phyloP scores from a whole-genome alignment of 352 stramenopile genomes.

The Phytophthora cajani region DNA sequence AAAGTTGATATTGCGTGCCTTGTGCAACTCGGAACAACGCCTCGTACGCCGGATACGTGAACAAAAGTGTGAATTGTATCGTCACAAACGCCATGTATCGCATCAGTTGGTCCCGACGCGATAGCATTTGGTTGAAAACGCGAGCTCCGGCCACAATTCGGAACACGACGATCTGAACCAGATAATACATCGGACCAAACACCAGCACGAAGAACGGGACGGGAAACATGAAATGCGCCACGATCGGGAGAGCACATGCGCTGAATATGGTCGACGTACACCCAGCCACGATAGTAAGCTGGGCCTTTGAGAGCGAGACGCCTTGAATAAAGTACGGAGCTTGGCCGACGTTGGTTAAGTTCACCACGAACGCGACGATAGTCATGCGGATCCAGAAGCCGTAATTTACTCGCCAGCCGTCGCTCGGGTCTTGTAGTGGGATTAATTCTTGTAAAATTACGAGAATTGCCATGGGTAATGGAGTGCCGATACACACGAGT shows the following conservation, averaged over 20 bases:
- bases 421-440: slow-evolving; percentile 16
- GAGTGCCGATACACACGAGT: slow-evolving; percentile 3
- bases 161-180: slow-evolving; percentile 7
- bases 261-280: slow-evolving; percentile 4
- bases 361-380: not conserved
- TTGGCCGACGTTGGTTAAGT: slow-evolving; percentile 3
- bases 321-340: slow-evolving; percentile 1
- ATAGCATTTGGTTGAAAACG: slow-evolving; percentile 2
- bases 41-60: slow-evolving; percentile 21
- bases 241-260: not conserved
- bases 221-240: slow-evolving; percentile 9
- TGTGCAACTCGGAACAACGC: slow-evolving; percentile 7
- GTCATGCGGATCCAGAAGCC: slow-evolving; percentile 18
- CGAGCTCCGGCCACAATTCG: not conserved
- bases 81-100: slow-evolving; percentile 12
- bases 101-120: not conserved
- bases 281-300: not conserved
- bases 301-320: not conserved
- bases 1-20: slow-evolving; percentile 7
- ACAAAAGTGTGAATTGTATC: slow-evolving; percentile 1
- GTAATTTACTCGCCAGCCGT: slow-evolving; percentile 18
- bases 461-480: slow-evolving; percentile 7
- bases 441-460: slow-evolving; percentile 10
- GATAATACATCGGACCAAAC: slow-evolving; percentile 8
- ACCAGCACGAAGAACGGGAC: slow-evolving; percentile 15